Evolutionary conservation across 2,329 filamentous ascomycete genomes (phyloP).

Genomic region (Diaporthe longicolla): DNA sequence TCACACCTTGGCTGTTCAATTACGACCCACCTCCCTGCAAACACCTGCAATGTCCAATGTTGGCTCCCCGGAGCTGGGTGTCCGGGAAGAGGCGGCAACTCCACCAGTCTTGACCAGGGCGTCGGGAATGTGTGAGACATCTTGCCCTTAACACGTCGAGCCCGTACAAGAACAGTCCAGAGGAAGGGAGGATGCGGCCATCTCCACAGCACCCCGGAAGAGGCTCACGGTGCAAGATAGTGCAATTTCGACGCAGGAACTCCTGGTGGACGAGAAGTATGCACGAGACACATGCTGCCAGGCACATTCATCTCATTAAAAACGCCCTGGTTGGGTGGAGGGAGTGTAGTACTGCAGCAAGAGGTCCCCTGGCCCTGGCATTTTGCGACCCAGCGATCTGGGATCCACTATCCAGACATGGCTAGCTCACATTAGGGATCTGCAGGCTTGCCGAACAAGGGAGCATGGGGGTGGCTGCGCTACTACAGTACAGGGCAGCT

Average conservation of each 20-base stretch:
- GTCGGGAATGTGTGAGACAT: background rate
- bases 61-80: background rate
- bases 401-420: slow-evolving; percentile 1
- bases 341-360: slow-evolving; percentile 26
- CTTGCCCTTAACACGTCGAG: background rate
- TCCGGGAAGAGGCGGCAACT: background rate
- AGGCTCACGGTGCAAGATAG: background rate
- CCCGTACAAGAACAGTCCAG: background rate
- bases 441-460: slow-evolving; percentile 32
- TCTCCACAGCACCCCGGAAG: background rate
- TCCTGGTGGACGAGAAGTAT: background rate
- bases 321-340: background rate
- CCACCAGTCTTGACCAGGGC: background rate
- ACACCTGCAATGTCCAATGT: background rate
- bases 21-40: background rate
- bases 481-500: slow-evolving; percentile 3
- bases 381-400: slow-evolving; percentile 20
- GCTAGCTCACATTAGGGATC: slow-evolving; percentile 30
- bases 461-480: slow-evolving; percentile 17
- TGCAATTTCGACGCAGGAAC: slow-evolving; percentile 2
- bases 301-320: slow-evolving; percentile 23
- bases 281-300: background rate
- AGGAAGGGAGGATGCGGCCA: background rate
- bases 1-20: background rate
- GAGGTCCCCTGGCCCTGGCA: slow-evolving; percentile 31